Conservation (phyloP, 192 early-diverging fungal species). For the Piromyces finnis region DNA sequence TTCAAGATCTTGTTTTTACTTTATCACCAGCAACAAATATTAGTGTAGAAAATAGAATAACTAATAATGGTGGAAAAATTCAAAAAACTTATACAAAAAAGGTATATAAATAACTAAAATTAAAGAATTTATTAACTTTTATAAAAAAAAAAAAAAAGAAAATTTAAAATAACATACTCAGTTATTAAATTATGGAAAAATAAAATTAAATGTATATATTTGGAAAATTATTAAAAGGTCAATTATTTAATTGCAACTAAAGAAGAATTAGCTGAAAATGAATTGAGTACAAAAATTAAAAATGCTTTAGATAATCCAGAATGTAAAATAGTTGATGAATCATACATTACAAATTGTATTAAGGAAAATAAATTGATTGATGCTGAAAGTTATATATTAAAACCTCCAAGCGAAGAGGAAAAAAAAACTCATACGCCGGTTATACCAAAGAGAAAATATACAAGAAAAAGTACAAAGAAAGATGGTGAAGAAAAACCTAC, state of each 20-base stretch:
- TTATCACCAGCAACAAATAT: background rate
- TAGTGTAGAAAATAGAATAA: background rate
- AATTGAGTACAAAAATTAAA: background rate
- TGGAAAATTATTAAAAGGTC: too few species aligned
- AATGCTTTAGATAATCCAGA: background rate
- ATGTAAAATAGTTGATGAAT: background rate
- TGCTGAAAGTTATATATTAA: background rate
- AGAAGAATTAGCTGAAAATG: background rate
- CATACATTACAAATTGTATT: background rate
- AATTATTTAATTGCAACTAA: background rate
- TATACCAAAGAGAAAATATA: background rate
- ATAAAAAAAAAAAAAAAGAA: too few species aligned
- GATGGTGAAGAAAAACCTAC: background rate
- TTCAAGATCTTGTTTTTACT: background rate
- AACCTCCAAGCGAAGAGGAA: background rate
- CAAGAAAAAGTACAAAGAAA: background rate
- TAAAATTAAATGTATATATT: too few species aligned
- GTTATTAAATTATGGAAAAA: too few species aligned
- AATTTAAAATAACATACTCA: too few species aligned
- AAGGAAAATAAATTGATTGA: background rate
- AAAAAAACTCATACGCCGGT: background rate
- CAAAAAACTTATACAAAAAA: background rate
- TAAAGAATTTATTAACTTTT: too few species aligned
- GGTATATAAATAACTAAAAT: too few species aligned
- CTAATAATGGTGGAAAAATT: background rate